Evolutionary conservation across 1,139 yeast species (phyloP), one percentile per base, ranked within the genome.

Genomic region (Nadsonia commutata): DNA sequence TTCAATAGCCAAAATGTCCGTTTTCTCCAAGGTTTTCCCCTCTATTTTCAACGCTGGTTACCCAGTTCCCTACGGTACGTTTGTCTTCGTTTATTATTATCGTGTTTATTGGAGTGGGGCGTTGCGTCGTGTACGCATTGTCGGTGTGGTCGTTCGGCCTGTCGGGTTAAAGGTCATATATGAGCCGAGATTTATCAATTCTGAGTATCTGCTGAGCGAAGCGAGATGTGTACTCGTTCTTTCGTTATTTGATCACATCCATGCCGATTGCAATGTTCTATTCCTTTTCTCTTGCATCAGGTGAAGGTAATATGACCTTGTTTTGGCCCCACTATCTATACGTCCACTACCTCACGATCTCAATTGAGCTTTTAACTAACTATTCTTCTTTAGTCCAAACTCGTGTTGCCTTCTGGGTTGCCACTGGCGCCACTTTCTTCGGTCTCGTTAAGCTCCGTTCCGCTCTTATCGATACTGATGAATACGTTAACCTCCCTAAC

Each of bases 401-500:
- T 16, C 33, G 33, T 27, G 33, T 27, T 18, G 18, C 41, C 43
- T 17, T 43, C 39, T 38, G 41, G 36, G 3, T 41, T 45, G 9
- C 37, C 39, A n/a, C 33, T 16, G 33, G 33, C n/a, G 33, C 13
- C 33, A 16, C n/a, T 9, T 27, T 27, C 33, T 11, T 36, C 45
- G 20, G 43, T 13, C 13, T 42, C 39, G 9, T 38, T 38, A 20
- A 42, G 23, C 36, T 43, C 39, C 11, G 41, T 39, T 20, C 44
- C 40, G 23, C 63, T 55, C 36, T 67, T 67, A 13, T 64, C 66
- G 31, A 81, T 59, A 3, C 61, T 46, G 68, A 67, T 46, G 83
- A 78, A 64, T 78, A 73, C 69, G 70, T 73, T 65, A 78, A 79
- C 64, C 85, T 79, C 64, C 86, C 86, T 65, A 77, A 84, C 67